Evolutionary conservation across 2,329 filamentous ascomycete genomes (phyloP).

Genomic region (Penicillium sp.): DNA sequence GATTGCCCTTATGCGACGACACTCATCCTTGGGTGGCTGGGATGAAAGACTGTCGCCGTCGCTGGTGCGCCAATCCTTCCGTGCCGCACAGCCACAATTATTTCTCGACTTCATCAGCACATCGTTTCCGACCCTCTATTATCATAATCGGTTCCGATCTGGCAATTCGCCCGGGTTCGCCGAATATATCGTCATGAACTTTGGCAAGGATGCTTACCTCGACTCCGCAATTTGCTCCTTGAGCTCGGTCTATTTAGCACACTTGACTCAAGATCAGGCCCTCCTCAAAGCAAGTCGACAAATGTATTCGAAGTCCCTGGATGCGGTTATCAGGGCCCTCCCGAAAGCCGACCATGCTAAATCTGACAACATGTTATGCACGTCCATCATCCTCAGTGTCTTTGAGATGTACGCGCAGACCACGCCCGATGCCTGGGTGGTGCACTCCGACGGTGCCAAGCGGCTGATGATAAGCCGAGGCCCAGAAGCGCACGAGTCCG

Average conservation of each 20-base stretch:
- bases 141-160: conserved; percentile 28
- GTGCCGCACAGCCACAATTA: conserved; percentile 21
- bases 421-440: conserved; percentile 35
- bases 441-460: conserved; percentile 38
- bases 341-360: conserved; percentile 26
- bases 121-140: conserved; percentile 30
- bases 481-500: conserved; percentile 26
- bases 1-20: conserved; percentile 26
- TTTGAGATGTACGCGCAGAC: conserved; percentile 43
- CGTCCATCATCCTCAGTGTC: conserved; percentile 40
- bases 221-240: conserved; percentile 29
- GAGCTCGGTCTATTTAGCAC: conserved; percentile 27
- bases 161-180: conserved; percentile 22
- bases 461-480: conserved; percentile 38
- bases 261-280: conserved; percentile 23
- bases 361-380: conserved; percentile 34
- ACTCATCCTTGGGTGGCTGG: conserved; percentile 14
- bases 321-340: conserved; percentile 30
- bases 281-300: conserved; percentile 24
- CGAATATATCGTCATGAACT: conserved; percentile 23
- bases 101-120: conserved; percentile 28
- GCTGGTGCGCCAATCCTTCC: conserved; percentile 21
- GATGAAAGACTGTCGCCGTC: conserved; percentile 25
- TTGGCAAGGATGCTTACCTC: conserved; percentile 24
- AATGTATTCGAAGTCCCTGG: conserved; percentile 35